Base-by-base conservation (phyloP, 1,284 basidiomycete species). In the Termitomyces sp. region DNA sequence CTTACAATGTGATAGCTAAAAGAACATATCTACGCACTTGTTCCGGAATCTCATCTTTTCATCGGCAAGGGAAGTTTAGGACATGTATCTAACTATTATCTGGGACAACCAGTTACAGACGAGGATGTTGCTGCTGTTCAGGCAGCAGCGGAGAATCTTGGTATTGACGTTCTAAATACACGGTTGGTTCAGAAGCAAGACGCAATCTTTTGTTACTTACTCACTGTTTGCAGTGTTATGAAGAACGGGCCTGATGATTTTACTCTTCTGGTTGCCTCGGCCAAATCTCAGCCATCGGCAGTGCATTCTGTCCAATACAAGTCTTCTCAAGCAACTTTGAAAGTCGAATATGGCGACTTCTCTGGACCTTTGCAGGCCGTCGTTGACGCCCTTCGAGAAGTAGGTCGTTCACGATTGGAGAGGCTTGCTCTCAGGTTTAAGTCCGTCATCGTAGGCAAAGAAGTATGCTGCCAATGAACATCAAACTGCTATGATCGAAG, bases 51-150 rank as follows among this genome's bases (percentile, higher is more conserved):
- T 1, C 78, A 75, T 49, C 75, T 91, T 48, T 84, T 79, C 64
- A 87, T 93, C 57, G 91, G 90, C 50, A 92, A 93, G 65, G 86
- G 83, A 37, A 77, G 71, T 49, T 73, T 81, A 21, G 90, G 90
- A 1, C 88, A 92, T 56, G 63, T 90, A 46, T 88, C 85, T 28
- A 90, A 91, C 64, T 93, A 93, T 67, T 93, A 93, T 64, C 79
- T 86, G 21, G 88, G 88, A 1, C 77, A 86, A 55, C 66, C 77
- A 8, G 81, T 86, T 26, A 75, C 78, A 14, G 87, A 92, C 58
- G 79, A 81, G 0, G 90, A 93, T 63, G 88, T 91, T 14, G 79
- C 81, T 16, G 76, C 78, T 2, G 78, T 93, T 9, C 91, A 92
- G 65, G 72, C 72, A 5, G 81, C 83, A 1, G 85, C 86, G 1